phyloP scores from a whole-genome alignment of 2,329 filamentous ascomycete species.

The Pestalotiopsis sp. region DNA sequence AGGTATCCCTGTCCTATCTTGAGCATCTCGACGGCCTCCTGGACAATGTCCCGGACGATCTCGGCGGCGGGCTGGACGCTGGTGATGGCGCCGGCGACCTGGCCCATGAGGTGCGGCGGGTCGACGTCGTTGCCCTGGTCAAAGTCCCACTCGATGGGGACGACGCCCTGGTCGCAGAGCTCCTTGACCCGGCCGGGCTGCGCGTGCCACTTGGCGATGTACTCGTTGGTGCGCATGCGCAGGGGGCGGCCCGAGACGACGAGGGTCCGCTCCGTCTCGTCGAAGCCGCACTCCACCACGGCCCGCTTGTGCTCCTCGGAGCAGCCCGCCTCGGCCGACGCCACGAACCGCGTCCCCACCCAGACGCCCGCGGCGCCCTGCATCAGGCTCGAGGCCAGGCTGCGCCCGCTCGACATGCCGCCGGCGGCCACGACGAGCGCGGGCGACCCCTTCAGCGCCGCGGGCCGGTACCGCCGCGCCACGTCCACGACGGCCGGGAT shows the following conservation, averaged over 20 bases:
- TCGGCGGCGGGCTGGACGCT: conserved; percentile 79
- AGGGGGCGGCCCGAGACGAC: conserved; percentile 83
- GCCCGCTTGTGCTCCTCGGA: conserved; percentile 81
- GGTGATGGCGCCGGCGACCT: conserved; percentile 79
- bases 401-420: conserved; percentile 81
- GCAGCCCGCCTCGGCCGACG: conserved; percentile 78
- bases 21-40: conserved; percentile 71
- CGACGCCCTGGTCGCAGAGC: conserved; percentile 75
- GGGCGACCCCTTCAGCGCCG: conserved; percentile 67
- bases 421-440: conserved; percentile 88
- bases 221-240: conserved; percentile 80
- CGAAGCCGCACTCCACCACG: conserved; percentile 78
- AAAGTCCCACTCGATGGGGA: conserved; percentile 82
- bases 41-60: conserved; percentile 92
- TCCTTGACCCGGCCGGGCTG: conserved; percentile 74
- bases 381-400: conserved; percentile 81
- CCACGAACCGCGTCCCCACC: conserved; percentile 94
- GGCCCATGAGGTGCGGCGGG: conserved; percentile 89
- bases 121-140: conserved; percentile 84
- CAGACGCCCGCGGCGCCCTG: conserved; percentile 88
- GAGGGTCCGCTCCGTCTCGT: conserved; percentile 81
- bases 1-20: conserved; percentile 66
- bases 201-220: conserved; percentile 80
- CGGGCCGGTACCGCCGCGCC: conserved; percentile 71
- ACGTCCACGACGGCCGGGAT: conserved; percentile 88